These are phyloP conservation scores for Sporothrix inflata DNA, from an alignment of 2,329 filamentous ascomycete genomes.

Conservation along the genomic window DNA sequence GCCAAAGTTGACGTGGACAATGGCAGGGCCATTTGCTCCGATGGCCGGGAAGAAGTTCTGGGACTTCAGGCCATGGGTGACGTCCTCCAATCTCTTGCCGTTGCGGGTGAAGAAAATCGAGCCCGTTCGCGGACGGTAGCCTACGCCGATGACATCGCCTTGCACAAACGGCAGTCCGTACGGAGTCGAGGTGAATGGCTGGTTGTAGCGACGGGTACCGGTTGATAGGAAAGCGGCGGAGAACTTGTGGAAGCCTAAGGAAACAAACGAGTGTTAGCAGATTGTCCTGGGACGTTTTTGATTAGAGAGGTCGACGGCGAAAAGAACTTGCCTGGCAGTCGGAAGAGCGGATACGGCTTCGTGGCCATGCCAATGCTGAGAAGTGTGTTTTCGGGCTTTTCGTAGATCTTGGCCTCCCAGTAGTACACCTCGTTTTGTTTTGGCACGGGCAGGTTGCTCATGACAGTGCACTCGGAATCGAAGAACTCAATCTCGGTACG, in stretches of 20 bases:
- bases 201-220: slow-evolving; percentile 86
- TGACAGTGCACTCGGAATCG: slow-evolving; percentile 95
- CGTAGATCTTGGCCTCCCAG: slow-evolving; percentile 98
- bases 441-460: slow-evolving; percentile 93
- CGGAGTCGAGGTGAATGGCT: slow-evolving; percentile 78
- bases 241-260: slow-evolving; percentile 81
- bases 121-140: slow-evolving; percentile 90
- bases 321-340: slow-evolving; percentile 75
- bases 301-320: too few species aligned
- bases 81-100: slow-evolving; percentile 94
- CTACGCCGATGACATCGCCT: slow-evolving; percentile 93
- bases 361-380: slow-evolving; percentile 93
- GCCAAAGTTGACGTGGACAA: slow-evolving; percentile 95
- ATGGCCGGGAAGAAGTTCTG: slow-evolving; percentile 98
- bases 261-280: not conserved
- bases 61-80: slow-evolving; percentile 86
- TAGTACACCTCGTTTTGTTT: slow-evolving; percentile 99
- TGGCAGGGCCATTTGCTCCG: slow-evolving; percentile 91
- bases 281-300: not conserved
- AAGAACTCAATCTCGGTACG: slow-evolving; percentile 99
- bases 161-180: slow-evolving; percentile 88
- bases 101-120: slow-evolving; percentile 98
- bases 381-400: slow-evolving; percentile 86
- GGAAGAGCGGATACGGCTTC: slow-evolving; percentile 94
- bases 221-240: slow-evolving; percentile 90